A percentile compares a stretch with the other conserved stretches of the same genome.
phyloP scores from a whole-genome alignment of 2,329 filamentous ascomycete species.

The Botrytis squamosa region DNA sequence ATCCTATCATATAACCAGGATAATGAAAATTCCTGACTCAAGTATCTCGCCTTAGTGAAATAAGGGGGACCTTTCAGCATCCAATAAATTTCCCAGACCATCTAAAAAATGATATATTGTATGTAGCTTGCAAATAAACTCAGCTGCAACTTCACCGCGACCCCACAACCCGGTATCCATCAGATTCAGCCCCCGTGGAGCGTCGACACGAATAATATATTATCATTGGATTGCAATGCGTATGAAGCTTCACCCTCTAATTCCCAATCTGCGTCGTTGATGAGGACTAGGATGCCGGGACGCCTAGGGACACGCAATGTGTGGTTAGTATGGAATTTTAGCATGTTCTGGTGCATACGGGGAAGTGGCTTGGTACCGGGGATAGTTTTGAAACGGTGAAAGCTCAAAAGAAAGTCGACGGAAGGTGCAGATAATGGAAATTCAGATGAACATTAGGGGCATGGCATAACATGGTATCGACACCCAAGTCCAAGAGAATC shows the following conservation, averaged over 20 bases:
- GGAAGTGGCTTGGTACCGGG: slow-evolving; percentile 8
- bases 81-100: neutral
- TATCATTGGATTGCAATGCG: slow-evolving; percentile 77
- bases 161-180: slow-evolving; percentile 9
- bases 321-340: slow-evolving; percentile 26
- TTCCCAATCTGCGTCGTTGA: slow-evolving; percentile 99
- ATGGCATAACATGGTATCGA: neutral
- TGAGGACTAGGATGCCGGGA: slow-evolving; percentile 90
- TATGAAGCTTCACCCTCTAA: slow-evolving; percentile 93
- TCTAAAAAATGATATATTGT: neutral
- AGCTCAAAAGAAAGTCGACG: neutral
- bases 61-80: neutral
- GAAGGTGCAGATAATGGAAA: neutral
- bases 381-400: neutral
- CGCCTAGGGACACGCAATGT: slow-evolving; percentile 57
- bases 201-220: slow-evolving; percentile 93
- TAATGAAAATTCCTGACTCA: neutral
- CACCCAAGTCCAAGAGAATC: neutral
- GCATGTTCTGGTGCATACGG: slow-evolving; percentile 18
- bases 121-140: neutral
- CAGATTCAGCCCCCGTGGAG: slow-evolving; percentile 77
- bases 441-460: slow-evolving; percentile 19
- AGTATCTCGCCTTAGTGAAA: neutral
- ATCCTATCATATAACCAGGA: slow-evolving; percentile 1
- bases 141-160: neutral